Evolutionary conservation across 257 asterid genomes (phyloP).

Genomic region (Solanum habrochaites): DNA sequence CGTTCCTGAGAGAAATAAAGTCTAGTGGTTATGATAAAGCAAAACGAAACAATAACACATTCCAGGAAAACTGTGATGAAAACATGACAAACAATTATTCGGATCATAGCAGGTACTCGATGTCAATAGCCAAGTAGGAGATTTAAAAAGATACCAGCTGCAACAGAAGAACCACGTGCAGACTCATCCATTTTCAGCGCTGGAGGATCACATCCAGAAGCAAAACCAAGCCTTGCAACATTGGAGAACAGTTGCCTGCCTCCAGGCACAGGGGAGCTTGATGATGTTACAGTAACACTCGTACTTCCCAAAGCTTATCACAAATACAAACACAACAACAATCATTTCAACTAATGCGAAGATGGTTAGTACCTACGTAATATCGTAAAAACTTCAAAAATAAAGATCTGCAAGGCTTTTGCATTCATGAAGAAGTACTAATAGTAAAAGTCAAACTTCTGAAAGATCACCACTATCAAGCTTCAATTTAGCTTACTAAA

Average conservation of each 20-base stretch:
- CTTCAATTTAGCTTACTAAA: not conserved
- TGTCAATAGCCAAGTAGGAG: not conserved
- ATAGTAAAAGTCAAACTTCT: not conserved
- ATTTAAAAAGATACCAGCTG: conserved; percentile 21
- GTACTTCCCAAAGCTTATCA: conserved; percentile 67
- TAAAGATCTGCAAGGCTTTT: not conserved
- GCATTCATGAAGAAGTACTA: not conserved
- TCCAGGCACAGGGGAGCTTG: conserved; percentile 44
- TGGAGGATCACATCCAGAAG: conserved; percentile 86
- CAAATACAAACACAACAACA: not conserved
- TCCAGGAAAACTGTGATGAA: not conserved
- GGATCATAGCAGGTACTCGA: not conserved
- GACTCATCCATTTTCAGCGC: conserved; percentile 30
- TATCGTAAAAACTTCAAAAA: not conserved
- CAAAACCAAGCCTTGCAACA: conserved; percentile 91
- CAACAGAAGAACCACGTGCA: conserved; percentile 19
- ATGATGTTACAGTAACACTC: conserved; percentile 33
- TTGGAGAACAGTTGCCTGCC: conserved; percentile 56
- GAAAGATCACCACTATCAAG: not conserved
- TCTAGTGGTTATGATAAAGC: not conserved
- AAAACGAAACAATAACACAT: not conserved
- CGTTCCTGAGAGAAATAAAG: conserved; percentile 19
- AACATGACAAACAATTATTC: not conserved
- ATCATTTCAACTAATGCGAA: not conserved
- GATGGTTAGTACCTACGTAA: not conserved